phyloP scores from a whole-genome alignment of 257 asterid species.

The Oldenlandia corymbosa region DNA sequence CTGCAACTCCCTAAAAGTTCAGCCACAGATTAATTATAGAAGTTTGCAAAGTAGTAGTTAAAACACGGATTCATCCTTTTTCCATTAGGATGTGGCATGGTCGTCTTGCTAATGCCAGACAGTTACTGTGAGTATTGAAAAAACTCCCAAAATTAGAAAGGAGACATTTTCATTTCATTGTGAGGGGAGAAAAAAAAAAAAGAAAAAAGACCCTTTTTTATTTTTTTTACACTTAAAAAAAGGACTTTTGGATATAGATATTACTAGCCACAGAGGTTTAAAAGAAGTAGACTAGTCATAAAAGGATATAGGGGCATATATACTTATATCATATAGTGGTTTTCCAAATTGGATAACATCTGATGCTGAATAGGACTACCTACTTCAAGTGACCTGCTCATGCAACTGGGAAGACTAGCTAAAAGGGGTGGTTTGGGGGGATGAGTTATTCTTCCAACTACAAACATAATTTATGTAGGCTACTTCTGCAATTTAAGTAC shows the following conservation, averaged over 20 bases:
- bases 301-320: constrained; percentile 36
- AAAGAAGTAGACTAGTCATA: constrained; percentile 45
- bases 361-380: constrained; percentile 13
- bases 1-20: constrained; percentile 43
- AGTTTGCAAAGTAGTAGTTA: constrained; percentile 5
- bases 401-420: background rate
- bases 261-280: constrained; percentile 50
- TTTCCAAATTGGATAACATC: constrained; percentile 25
- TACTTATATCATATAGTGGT: constrained; percentile 36
- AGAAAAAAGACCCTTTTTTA: constrained; percentile 2
- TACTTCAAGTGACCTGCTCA: constrained; percentile 6
- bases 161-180: no score
- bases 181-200: background rate
- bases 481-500: constrained; percentile 17
- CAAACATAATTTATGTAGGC: background rate
- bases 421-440: constrained; percentile 20
- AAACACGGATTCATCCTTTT: constrained; percentile 22
- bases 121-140: constrained; percentile 14
- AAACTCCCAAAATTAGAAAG: no score
- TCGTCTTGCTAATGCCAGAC: constrained; percentile 18
- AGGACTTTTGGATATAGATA: constrained; percentile 15
- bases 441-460: constrained; percentile 25
- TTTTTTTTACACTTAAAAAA: constrained; percentile 9
- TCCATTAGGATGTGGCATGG: constrained; percentile 40
- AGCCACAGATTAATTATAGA: constrained; percentile 15